These are phyloP conservation scores for Ruellia speciosa DNA, from an alignment of 305 asterid genomes.

Conservation along the genomic window DNA sequence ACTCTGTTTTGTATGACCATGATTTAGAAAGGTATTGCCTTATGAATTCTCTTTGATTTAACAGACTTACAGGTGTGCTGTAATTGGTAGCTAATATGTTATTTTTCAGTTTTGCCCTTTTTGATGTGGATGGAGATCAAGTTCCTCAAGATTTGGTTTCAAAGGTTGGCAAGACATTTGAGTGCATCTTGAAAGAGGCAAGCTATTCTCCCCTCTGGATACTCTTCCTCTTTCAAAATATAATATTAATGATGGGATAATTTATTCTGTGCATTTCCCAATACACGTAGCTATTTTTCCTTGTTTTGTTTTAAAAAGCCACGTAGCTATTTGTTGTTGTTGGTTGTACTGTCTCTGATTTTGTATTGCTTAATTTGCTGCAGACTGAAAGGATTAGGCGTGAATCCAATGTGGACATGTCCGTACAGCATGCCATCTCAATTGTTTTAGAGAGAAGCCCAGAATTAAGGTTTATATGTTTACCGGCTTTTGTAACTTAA, in stretches of 20 bases:
- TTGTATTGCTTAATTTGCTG: slow-evolving; percentile 1
- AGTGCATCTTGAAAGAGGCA: slow-evolving; percentile 63
- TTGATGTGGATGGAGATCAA: slow-evolving; percentile 63
- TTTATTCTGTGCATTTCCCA: background rate
- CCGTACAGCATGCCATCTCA: slow-evolving; percentile 55
- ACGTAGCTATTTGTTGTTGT: slow-evolving; percentile 11
- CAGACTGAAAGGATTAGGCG: slow-evolving; percentile 50
- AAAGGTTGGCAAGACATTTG: slow-evolving; percentile 56
- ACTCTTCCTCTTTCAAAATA: background rate
- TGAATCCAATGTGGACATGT: slow-evolving; percentile 50
- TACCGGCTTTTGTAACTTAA: background rate
- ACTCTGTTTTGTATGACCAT: slow-evolving; percentile 87
- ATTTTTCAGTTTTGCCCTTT: slow-evolving; percentile 53
- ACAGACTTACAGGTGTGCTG: background rate
- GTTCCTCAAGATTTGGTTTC: slow-evolving; percentile 65
- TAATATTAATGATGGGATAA: background rate
- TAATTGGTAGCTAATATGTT: slow-evolving; percentile 2
- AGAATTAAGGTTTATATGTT: slow-evolving; percentile 40
- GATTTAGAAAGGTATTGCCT: slow-evolving; percentile 62
- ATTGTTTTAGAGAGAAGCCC: slow-evolving; percentile 57
- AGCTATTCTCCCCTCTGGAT: slow-evolving; percentile 8
- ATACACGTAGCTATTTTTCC: background rate
- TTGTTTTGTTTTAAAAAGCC: background rate
- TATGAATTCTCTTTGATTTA: background rate
- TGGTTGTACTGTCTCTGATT: background rate